A percentile compares a stretch with the other conserved stretches of the same genome.
phyloP scores from a whole-genome alignment of 768 basidiomycete species.

The Boletus vinaceobasis region DNA sequence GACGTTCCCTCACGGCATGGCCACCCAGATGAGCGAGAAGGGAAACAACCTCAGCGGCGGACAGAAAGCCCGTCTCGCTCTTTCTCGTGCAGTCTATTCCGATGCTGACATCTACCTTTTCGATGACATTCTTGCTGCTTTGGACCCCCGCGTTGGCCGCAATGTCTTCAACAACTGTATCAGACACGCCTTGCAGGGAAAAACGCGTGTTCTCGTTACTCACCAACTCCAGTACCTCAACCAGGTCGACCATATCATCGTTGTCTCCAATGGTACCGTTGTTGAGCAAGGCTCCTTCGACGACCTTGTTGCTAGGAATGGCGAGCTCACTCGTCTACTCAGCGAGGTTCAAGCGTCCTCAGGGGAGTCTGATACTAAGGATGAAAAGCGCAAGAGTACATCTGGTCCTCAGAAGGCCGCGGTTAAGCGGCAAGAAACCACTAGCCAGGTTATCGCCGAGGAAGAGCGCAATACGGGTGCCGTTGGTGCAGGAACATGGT shows the following conservation, averaged over 20 bases:
- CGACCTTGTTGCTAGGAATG: conserved; percentile 31
- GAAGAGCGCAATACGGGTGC: conserved; percentile 27
- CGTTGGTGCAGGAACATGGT: conserved; percentile 25
- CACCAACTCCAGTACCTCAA: conserved; percentile 32
- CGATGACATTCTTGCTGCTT: conserved; percentile 45
- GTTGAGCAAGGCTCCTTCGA: conserved; percentile 45
- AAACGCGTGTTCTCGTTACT: conserved; percentile 29
- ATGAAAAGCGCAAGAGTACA: conserved; percentile 22
- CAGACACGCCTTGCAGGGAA: conserved; percentile 18
- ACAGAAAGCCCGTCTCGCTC: conserved; percentile 46
- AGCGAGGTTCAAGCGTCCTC: conserved; percentile 16
- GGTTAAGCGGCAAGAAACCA: conserved; percentile 9
- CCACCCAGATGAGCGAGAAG: conserved; percentile 47
- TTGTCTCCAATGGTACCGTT: conserved; percentile 42
- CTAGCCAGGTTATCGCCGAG: conserved; percentile 18
- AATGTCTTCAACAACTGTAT: conserved; percentile 28
- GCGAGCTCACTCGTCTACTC: conserved; percentile 26
- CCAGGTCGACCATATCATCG: conserved; percentile 44
- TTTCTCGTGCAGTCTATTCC: conserved; percentile 46
- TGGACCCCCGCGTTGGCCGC: conserved; percentile 45
- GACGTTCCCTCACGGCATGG: conserved; percentile 27
- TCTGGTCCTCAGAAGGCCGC: conserved; percentile 4
- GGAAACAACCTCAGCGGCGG: conserved; percentile 45
- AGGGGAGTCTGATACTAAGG: conserved; percentile 6
- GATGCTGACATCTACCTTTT: conserved; percentile 41